Conservation (phyloP, 2,329 filamentous ascomycete species). For the Aspergillus sojae region DNA sequence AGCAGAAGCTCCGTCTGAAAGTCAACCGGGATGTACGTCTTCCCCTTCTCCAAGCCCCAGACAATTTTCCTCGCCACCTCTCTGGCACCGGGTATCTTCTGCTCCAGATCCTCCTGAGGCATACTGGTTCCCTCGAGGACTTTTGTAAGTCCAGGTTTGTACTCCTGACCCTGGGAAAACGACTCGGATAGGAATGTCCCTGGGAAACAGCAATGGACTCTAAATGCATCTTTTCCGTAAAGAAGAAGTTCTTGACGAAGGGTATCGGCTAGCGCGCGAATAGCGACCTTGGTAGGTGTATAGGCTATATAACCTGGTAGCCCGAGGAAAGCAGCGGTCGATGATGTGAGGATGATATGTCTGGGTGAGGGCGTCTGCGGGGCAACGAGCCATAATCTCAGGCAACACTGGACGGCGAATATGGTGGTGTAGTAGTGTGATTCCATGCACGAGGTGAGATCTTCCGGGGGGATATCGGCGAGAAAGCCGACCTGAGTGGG, state of each 20-base stretch:
- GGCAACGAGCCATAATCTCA: slow-evolving; percentile 11
- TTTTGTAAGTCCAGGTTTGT: slow-evolving; percentile 13
- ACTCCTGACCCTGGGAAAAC: slow-evolving; percentile 7
- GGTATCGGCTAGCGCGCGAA: slow-evolving; percentile 17
- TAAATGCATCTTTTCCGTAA: slow-evolving; percentile 6
- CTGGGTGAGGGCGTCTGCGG: background rate
- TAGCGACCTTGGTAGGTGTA: slow-evolving; percentile 16
- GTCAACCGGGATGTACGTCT: slow-evolving; percentile 10
- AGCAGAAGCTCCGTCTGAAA: slow-evolving; percentile 8
- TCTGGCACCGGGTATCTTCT: background rate
- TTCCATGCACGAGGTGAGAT: slow-evolving; percentile 17
- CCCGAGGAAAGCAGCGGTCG: slow-evolving; percentile 12
- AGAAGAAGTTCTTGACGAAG: slow-evolving; percentile 15
- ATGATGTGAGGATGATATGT: slow-evolving; percentile 18
- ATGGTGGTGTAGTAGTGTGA: slow-evolving; percentile 14
- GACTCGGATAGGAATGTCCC: slow-evolving; percentile 10
- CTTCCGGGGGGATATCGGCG: slow-evolving; percentile 15
- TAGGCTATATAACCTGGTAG: slow-evolving; percentile 18
- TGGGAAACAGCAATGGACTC: slow-evolving; percentile 15
- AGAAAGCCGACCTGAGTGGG: slow-evolving; percentile 22
- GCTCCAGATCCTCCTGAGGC: background rate
- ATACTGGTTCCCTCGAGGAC: slow-evolving; percentile 9
- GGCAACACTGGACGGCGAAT: slow-evolving; percentile 12
- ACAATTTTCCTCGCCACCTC: slow-evolving; percentile 9
- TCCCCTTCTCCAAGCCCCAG: slow-evolving; percentile 4